Conservation (phyloP, 352 stramenopile species). For the Phytopythium mirpurense region DNA sequence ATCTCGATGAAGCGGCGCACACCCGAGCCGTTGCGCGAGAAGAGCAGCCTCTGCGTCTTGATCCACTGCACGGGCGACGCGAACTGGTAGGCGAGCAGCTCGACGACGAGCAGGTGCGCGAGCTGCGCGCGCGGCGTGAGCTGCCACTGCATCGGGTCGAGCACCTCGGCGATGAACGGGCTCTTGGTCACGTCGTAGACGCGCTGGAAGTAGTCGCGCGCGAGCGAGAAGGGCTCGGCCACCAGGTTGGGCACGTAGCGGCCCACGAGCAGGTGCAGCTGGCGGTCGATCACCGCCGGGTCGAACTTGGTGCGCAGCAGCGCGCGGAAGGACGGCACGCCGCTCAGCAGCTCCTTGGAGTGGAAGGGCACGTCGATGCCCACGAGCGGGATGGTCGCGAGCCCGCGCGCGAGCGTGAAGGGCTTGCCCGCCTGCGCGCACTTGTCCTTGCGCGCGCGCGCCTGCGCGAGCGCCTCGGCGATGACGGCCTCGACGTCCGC, state of each 20-base stretch:
- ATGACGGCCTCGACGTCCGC: conserved; percentile 52
- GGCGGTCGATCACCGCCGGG: conserved; percentile 52
- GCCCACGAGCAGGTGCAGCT: conserved; percentile 62
- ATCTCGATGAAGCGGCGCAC: conserved; percentile 82
- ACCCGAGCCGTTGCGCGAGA: conserved; percentile 39
- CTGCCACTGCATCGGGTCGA: conserved; percentile 70
- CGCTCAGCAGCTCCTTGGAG: conserved; percentile 73
- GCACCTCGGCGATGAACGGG: conserved; percentile 54
- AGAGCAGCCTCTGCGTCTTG: conserved; percentile 77
- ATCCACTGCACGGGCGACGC: conserved; percentile 89
- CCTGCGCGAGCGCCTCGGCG: conserved; percentile 46
- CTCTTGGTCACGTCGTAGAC: conserved; percentile 72
- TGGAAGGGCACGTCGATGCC: conserved; percentile 91
- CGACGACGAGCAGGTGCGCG: conserved; percentile 71
- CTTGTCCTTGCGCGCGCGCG: conserved; percentile 56
- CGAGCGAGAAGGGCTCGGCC: conserved; percentile 70
- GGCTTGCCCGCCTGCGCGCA: conserved; percentile 40
- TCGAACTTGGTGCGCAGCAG: conserved; percentile 72
- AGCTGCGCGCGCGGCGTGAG: conserved; percentile 62
- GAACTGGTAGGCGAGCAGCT: conserved; percentile 88
- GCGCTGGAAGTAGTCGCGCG: conserved; percentile 70
- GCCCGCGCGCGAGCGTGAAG: conserved; percentile 55
- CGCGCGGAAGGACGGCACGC: conserved; percentile 74
- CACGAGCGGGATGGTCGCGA: conserved; percentile 82
- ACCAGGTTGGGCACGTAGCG: conserved; percentile 88